These are phyloP conservation scores for Glarea lozoyensis DNA, from an alignment of 495 filamentous ascomycete genomes.

Conservation along the genomic window DNA sequence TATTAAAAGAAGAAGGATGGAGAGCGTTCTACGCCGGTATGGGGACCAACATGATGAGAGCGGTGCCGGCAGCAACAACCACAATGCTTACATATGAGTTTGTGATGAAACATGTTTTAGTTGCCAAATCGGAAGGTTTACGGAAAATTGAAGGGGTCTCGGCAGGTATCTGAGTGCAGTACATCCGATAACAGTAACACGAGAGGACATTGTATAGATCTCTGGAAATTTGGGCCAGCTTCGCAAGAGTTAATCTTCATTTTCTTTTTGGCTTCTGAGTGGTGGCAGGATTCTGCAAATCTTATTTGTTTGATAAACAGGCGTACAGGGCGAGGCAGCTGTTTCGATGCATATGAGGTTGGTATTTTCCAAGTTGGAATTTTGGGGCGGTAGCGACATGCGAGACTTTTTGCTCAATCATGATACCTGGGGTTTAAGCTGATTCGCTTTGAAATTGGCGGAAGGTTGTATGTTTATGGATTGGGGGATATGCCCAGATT, in stretches of 20 bases:
- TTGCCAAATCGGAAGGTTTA: slow-evolving; percentile 13
- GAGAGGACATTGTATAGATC: too few species aligned
- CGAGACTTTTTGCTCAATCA: too few species aligned
- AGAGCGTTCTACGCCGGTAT: slow-evolving; percentile 94
- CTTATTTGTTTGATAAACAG: too few species aligned
- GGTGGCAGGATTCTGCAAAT: too few species aligned
- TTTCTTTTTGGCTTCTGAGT: too few species aligned
- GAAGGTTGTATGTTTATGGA: not conserved
- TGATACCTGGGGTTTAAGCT: not conserved
- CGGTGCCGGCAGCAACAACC: slow-evolving; percentile 89
- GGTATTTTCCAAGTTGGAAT: not conserved
- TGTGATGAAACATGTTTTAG: slow-evolving; percentile 49
- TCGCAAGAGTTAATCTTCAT: too few species aligned
- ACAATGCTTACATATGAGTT: slow-evolving; percentile 97
- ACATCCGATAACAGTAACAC: too few species aligned
- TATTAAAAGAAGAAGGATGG: slow-evolving; percentile 89
- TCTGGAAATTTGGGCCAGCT: too few species aligned
- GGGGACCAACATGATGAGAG: slow-evolving; percentile 95
- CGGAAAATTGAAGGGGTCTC: slow-evolving; percentile 9
- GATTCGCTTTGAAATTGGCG: not conserved
- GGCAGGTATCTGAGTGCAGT: too few species aligned
- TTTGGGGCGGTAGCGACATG: not conserved
- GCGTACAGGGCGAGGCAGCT: too few species aligned
- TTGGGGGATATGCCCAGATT: slow-evolving; percentile 1
- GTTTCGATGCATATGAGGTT: too few species aligned